Percentiles rank a stretch among this genome's conserved stretches.
These are phyloP conservation scores for Baudoinia panamericana DNA, from an alignment of 495 filamentous ascomycete genomes.

Conservation along the genomic window DNA sequence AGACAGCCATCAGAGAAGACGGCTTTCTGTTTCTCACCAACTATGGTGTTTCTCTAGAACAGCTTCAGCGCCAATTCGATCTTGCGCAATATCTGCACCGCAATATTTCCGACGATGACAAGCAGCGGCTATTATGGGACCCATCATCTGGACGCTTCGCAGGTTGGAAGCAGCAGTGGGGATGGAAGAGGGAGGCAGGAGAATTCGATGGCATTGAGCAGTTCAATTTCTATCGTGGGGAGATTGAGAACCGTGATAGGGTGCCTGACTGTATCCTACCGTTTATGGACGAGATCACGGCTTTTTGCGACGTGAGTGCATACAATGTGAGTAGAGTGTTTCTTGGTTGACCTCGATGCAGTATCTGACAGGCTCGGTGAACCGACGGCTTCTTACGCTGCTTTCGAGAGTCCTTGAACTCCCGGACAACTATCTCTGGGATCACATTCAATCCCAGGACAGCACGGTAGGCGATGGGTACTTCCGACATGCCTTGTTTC, in stretches of 20 bases:
- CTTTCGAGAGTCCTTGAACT: slow-evolving; percentile 37
- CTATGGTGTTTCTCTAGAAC: slow-evolving; percentile 37
- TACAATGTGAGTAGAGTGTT: neutral
- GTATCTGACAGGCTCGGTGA: slow-evolving; percentile 35
- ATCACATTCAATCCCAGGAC: slow-evolving; percentile 36
- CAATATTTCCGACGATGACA: slow-evolving; percentile 36
- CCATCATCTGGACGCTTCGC: slow-evolving; percentile 32
- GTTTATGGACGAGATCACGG: slow-evolving; percentile 36
- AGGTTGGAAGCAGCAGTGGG: slow-evolving; percentile 32
- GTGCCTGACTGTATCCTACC: slow-evolving; percentile 32
- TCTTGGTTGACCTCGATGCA: neutral
- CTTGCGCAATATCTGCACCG: slow-evolving; percentile 35
- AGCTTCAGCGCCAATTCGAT: slow-evolving; percentile 36
- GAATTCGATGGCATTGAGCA: slow-evolving; percentile 35
- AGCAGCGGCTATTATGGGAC: slow-evolving; percentile 32
- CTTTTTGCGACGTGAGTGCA: slow-evolving; percentile 26
- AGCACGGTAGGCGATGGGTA: slow-evolving; percentile 35
- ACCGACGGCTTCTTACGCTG: slow-evolving; percentile 33
- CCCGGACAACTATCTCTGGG: slow-evolving; percentile 36
- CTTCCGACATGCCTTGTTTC: slow-evolving; percentile 37
- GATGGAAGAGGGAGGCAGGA: slow-evolving; percentile 29
- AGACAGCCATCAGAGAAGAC: slow-evolving; percentile 33
- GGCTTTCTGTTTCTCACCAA: slow-evolving; percentile 37
- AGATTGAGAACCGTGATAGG: slow-evolving; percentile 29
- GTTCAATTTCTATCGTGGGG: slow-evolving; percentile 36